Evolutionary conservation across 164 flowering plant genomes (phyloP).

Genomic region (Buxus sempervirens): DNA sequence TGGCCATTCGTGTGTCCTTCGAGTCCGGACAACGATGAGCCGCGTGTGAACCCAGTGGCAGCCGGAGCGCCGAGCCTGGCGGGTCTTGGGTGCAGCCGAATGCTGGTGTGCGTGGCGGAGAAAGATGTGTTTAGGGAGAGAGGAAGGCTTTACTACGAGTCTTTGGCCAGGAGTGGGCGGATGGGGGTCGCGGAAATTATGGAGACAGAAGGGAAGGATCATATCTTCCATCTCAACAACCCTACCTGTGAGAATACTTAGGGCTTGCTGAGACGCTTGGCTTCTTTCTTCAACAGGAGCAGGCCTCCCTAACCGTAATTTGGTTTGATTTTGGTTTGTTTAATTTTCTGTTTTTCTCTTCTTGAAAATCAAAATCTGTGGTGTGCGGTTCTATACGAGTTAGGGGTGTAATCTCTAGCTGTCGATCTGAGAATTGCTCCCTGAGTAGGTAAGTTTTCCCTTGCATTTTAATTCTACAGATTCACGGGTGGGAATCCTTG

Average conservation of each 20-base stretch:
- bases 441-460: too few species aligned
- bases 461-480: too few species aligned
- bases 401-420: too few species aligned
- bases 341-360: too few species aligned
- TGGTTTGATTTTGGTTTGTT: too few species aligned
- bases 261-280: conserved; percentile 13
- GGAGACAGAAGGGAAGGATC: conserved; percentile 34
- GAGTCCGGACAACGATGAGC: conserved; percentile 21
- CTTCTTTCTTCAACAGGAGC: background rate
- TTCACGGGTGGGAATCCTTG: too few species aligned
- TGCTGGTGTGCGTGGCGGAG: conserved; percentile 39
- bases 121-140: conserved; percentile 30
- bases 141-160: conserved; percentile 26
- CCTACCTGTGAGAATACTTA: conserved; percentile 16
- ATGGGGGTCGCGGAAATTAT: conserved; percentile 28
- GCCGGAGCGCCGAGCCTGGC: conserved; percentile 18
- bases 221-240: conserved; percentile 35
- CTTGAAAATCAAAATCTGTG: too few species aligned
- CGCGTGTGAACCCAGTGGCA: conserved; percentile 21
- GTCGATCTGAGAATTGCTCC: too few species aligned
- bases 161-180: conserved; percentile 34
- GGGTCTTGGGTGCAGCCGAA: conserved; percentile 21
- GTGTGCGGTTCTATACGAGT: too few species aligned
- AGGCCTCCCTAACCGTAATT: background rate
- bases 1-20: conserved; percentile 22